Base-by-base conservation (phyloP, 108 stramenopile genomes). In the Skeletonema marinoi region DNA sequence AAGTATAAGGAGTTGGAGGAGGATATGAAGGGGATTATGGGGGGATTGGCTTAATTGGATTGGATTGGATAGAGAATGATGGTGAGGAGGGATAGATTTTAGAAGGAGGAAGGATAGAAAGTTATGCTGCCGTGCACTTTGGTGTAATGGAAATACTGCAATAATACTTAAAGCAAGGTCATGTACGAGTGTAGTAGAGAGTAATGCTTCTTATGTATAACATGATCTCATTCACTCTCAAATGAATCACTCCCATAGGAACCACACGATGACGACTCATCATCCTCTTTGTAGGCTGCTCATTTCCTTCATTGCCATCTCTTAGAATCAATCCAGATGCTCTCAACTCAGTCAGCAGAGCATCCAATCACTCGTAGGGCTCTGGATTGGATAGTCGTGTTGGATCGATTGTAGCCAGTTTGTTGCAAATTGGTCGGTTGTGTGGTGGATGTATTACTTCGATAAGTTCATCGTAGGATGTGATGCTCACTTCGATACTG, bases 1-100 rank as follows among this genome's bases (percentile, higher is more conserved):
- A 92, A 92, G 70, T 93, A 90, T 69, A 65, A 83, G 64, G 67
- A 33, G 25, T 84, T 96, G 68, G 84, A 90, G 76, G 82, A 78
- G 42, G 95, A 96, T 33, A 73, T 91, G 62, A 68, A 66, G 38
- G 82, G 44, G 5, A 83, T 85, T 58, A 29, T 83, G 54, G 80
- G 80, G 31, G 82, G 81, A n/a, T 74, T 80, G 85, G 85, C 10
- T 41, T 25, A 25, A n/a, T n/a, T n/a, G n/a, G n/a, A 25, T 25
- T 25, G 25, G 0, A 25, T 25, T 25, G 25, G 25, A 25, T 25
- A 25, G 25, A 25, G 25, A 25, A 25, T 25, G n/a, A n/a, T n/a
- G 25, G 25, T 25, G 25, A 25, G 25, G 25, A 25, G 25, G 25
- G 25, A 25, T 25, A 25, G 25, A 25, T 25, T 25, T 0, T 25